Evolutionary conservation across 202 grass and related monocot genomes (phyloP).

Genomic region (Panicum hallii): DNA sequence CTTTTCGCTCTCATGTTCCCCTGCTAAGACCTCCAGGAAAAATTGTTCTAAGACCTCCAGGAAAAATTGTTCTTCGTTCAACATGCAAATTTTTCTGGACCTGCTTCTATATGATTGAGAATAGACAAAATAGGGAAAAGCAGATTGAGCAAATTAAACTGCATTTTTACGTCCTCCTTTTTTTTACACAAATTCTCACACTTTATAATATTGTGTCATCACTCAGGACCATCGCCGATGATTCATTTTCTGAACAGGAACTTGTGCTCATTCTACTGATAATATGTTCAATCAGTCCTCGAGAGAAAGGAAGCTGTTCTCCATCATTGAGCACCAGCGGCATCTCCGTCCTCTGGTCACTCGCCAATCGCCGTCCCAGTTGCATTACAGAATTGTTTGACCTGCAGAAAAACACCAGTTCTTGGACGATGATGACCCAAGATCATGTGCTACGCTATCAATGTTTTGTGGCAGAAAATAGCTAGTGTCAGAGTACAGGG

Average conservation of each 20-base stretch:
- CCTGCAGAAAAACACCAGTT: conserved; percentile 33
- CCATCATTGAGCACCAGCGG: neutral
- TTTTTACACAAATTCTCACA: too few species aligned
- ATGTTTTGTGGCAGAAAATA: conserved; percentile 45
- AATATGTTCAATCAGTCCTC: neutral
- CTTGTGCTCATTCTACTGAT: too few species aligned
- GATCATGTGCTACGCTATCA: conserved; percentile 38
- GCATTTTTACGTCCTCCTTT: neutral
- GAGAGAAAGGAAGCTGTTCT: neutral
- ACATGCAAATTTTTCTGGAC: neutral
- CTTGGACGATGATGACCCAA: neutral
- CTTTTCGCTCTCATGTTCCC: neutral
- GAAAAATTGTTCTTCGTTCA: neutral
- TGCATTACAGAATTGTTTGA: conserved; percentile 56
- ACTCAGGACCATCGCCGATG: neutral
- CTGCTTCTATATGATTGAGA: neutral
- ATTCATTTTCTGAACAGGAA: neutral
- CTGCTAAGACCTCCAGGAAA: neutral
- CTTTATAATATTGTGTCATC: conserved; percentile 2
- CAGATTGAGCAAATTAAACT: neutral
- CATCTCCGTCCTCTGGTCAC: conserved; percentile 12
- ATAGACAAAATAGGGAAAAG: neutral
- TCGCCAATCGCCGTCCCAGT: conserved; percentile 27
- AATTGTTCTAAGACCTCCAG: neutral
- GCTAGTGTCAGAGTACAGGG: conserved; percentile 36